These are phyloP conservation scores for Suillus subluteus DNA, from an alignment of 768 basidiomycete genomes.

Conservation along the genomic window DNA sequence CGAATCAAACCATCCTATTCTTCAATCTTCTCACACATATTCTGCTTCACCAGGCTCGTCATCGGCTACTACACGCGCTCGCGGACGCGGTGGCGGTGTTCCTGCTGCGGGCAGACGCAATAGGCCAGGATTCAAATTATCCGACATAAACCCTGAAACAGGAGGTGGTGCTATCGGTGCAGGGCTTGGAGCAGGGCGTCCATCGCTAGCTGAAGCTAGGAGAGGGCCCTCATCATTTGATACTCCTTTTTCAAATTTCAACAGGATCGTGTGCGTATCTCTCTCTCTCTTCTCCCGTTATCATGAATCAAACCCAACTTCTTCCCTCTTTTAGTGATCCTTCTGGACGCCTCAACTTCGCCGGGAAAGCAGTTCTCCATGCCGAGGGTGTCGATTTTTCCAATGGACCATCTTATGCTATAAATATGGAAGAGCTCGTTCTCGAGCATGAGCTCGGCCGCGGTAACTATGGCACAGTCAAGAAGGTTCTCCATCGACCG, in stretches of 20 bases:
- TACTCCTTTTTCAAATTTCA: conserved; percentile 91
- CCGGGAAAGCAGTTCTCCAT: conserved; percentile 90
- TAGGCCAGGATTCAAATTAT: conserved; percentile 63
- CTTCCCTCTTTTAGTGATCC: conserved; percentile 68
- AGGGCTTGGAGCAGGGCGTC: conserved; percentile 73
- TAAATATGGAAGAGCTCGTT: conserved; percentile 93
- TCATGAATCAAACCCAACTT: conserved; percentile 13
- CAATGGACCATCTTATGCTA: conserved; percentile 86
- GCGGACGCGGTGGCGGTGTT: conserved; percentile 35
- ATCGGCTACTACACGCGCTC: conserved; percentile 2
- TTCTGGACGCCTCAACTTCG: conserved; percentile 93
- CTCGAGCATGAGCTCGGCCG: conserved; percentile 92
- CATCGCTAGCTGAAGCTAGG: conserved; percentile 47
- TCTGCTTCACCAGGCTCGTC: conserved; percentile 32
- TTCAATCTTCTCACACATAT: conserved; percentile 40
- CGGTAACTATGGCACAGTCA: conserved; percentile 97
- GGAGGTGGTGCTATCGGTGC: conserved; percentile 63
- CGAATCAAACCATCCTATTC: conserved; percentile 31
- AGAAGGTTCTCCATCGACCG: conserved; percentile 91
- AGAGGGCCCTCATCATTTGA: conserved; percentile 47
- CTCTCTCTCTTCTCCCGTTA: conserved; percentile 8
- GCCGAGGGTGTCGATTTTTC: conserved; percentile 89
- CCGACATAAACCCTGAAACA: conserved; percentile 57
- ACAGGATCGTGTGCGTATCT: conserved; percentile 84
- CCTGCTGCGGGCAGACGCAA: conserved; percentile 46